These are phyloP conservation scores for Xylaria sp. DNA, from an alignment of 2,329 filamentous ascomycete genomes.

Conservation along the genomic window DNA sequence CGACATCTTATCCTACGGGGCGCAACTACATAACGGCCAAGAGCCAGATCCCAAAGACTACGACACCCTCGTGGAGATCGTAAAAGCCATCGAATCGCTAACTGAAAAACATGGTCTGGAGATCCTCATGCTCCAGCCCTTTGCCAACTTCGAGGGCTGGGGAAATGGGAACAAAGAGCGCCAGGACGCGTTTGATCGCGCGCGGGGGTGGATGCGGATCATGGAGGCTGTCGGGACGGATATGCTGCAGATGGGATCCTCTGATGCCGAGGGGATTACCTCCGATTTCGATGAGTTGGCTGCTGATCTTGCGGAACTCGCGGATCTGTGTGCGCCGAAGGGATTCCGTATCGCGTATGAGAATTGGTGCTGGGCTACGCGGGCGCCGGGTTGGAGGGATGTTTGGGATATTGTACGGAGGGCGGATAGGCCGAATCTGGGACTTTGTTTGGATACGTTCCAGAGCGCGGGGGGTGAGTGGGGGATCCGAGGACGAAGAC, in stretches of 20 bases:
- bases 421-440: conserved; percentile 69
- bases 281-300: conserved; percentile 58
- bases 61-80: conserved; percentile 60
- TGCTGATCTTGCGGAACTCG: conserved; percentile 66
- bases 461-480: conserved; percentile 76
- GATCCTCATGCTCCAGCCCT: conserved; percentile 77
- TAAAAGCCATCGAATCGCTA: conserved; percentile 58
- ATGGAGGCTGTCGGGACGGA: conserved; percentile 74
- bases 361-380: conserved; percentile 82
- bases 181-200: conserved; percentile 66
- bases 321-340: conserved; percentile 63
- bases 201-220: conserved; percentile 70
- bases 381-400: conserved; percentile 70
- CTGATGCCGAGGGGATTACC: conserved; percentile 65
- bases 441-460: conserved; percentile 79
- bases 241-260: conserved; percentile 71
- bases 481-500: conserved; percentile 71
- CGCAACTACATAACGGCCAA: conserved; percentile 51
- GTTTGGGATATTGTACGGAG: conserved; percentile 71
- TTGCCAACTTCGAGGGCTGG: conserved; percentile 81
- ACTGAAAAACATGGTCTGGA: conserved; percentile 60
- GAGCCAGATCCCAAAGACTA: conserved; percentile 65
- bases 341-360: conserved; percentile 73
- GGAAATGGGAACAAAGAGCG: conserved; percentile 60
- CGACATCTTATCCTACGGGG: conserved; percentile 70